A percentile compares a stretch with the other conserved stretches of the same genome.
Conservation (phyloP, 192 early-diverging fungal genomes). For the Piromyces finnis region DNA sequence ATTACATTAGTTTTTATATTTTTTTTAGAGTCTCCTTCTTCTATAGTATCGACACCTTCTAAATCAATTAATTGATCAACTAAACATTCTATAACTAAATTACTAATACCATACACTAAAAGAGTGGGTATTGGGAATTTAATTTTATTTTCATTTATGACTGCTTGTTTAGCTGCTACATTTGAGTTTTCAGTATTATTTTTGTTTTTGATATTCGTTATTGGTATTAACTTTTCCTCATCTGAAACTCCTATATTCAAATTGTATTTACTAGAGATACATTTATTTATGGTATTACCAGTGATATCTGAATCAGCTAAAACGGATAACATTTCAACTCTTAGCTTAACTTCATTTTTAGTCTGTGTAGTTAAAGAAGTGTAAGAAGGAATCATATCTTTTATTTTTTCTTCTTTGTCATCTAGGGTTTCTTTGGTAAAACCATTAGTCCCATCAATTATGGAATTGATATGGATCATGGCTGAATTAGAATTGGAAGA, state of each 20-base stretch:
- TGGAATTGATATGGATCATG: background rate
- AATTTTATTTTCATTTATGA: conserved; percentile 1
- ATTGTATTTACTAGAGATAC: background rate
- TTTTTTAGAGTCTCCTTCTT: background rate
- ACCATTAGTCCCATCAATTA: background rate
- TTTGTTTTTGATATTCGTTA: background rate
- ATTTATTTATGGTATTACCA: background rate
- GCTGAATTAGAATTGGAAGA: background rate
- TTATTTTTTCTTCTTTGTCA: background rate
- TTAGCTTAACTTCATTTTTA: background rate
- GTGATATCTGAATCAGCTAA: background rate
- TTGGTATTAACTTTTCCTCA: background rate
- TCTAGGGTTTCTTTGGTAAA: background rate
- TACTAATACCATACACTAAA: conserved; percentile 13
- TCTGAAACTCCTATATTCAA: background rate
- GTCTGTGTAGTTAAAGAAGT: background rate
- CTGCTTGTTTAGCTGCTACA: background rate
- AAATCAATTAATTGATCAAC: conserved; percentile 48
- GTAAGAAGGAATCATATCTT: background rate
- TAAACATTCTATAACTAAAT: conserved; percentile 53
- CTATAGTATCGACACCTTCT: conserved; percentile 29
- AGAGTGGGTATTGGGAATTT: background rate
- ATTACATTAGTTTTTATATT: background rate
- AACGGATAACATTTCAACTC: background rate
- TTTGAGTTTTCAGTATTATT: background rate